Conservation (phyloP, 352 stramenopile genomes). For the Pythium brachiatum region DNA sequence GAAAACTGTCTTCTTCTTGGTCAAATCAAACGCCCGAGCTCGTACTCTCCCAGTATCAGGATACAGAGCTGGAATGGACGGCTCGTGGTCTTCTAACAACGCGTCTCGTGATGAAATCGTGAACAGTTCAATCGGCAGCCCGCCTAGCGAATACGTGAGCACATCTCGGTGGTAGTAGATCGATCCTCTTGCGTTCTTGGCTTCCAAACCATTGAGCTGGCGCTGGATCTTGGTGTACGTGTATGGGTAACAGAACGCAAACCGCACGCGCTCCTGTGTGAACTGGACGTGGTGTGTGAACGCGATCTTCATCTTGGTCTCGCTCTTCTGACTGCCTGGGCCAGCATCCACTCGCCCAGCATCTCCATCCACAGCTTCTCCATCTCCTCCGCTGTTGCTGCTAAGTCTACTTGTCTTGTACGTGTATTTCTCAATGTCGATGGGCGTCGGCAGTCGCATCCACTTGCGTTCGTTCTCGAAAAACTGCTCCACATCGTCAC, state of each 20-base stretch:
- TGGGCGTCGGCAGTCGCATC: conserved; percentile 32
- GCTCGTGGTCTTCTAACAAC: not conserved
- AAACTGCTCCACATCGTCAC: conserved; percentile 16
- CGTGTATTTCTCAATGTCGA: conserved; percentile 41
- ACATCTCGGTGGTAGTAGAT: conserved; percentile 85
- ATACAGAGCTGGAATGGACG: conserved; percentile 4
- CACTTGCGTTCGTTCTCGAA: conserved; percentile 39
- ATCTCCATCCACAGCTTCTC: not conserved
- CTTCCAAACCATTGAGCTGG: conserved; percentile 40
- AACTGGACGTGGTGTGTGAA: conserved; percentile 47
- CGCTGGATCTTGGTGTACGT: conserved; percentile 59
- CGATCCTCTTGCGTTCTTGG: conserved; percentile 17
- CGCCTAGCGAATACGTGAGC: conserved; percentile 49
- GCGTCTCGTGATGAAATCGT: conserved; percentile 40
- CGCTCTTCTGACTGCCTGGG: conserved; percentile 4
- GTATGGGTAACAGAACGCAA: conserved; percentile 78
- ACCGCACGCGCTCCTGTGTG: conserved; percentile 44
- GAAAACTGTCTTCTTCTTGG: conserved; percentile 45
- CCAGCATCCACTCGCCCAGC: not conserved
- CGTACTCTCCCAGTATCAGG: not conserved
- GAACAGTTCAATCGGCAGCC: conserved; percentile 62
- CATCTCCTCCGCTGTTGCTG: not conserved
- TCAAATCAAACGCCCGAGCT: conserved; percentile 23
- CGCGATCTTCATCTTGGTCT: conserved; percentile 46
- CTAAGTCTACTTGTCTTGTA: not conserved